Evolutionary conservation across 176 grass and related monocot genomes (phyloP).

Genomic region (Triticum aestivum): IWGSC_CS_RefSeq_v2.1 NC_057801.1:808524324-808524823

Average conservation of each 20-base stretch:
- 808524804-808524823: conserved; percentile 76
- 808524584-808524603: conserved; percentile 37
- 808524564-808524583: conserved; percentile 39
- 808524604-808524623: conserved; percentile 50
- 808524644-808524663: conserved; percentile 37
- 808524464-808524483: conserved; percentile 42
- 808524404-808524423: conserved; percentile 40
- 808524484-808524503: background rate
- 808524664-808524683: conserved; percentile 76
- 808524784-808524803: conserved; percentile 73
- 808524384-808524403: conserved; percentile 83
- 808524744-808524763: conserved; percentile 65
- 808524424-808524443: conserved; percentile 65
- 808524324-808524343: conserved; percentile 70
- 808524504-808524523: conserved; percentile 34
- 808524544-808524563: background rate
- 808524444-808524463: conserved; percentile 57
- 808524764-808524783: conserved; percentile 51
- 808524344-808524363: conserved; percentile 63
- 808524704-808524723: background rate
- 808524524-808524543: conserved; percentile 28
- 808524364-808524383: conserved; percentile 74
- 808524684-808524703: conserved; percentile 47
- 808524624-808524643: conserved; percentile 50
- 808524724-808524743: conserved; percentile 51